These are phyloP conservation scores for Forsythia viridissima DNA, from an alignment of 257 asterid genomes.

Conservation along the genomic window DNA sequence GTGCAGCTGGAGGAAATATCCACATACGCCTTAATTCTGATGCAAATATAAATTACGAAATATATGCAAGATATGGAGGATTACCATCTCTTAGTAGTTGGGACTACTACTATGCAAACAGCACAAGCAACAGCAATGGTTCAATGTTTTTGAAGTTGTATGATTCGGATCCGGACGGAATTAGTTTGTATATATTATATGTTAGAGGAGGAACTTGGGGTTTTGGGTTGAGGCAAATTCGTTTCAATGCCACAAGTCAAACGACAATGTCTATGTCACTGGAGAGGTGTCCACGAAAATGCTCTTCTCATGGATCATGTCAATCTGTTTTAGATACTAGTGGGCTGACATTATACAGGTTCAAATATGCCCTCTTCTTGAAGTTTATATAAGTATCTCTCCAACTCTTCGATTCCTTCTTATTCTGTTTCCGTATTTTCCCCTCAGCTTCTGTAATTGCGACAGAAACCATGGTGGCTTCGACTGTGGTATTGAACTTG, in stretches of 20 bases:
- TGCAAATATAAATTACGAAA: slow-evolving; percentile 53
- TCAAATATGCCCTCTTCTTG: slow-evolving; percentile 5
- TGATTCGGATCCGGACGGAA: slow-evolving; percentile 54
- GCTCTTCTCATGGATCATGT: slow-evolving; percentile 85
- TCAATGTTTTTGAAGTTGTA: slow-evolving; percentile 87
- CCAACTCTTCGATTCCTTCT: slow-evolving; percentile 7
- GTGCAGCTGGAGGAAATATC: slow-evolving; percentile 81
- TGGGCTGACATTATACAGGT: slow-evolving; percentile 87
- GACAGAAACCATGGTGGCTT: slow-evolving; percentile 93
- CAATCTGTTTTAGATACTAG: slow-evolving; percentile 62
- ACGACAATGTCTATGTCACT: slow-evolving; percentile 66
- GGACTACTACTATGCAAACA: slow-evolving; percentile 81
- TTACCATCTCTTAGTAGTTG: slow-evolving; percentile 69
- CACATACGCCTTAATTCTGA: slow-evolving; percentile 62
- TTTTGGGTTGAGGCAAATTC: slow-evolving; percentile 71
- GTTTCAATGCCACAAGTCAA: slow-evolving; percentile 30
- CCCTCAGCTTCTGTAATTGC: slow-evolving; percentile 77
- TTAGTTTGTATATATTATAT: slow-evolving; percentile 73
- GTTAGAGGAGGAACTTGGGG: slow-evolving; percentile 84
- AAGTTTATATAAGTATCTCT: slow-evolving; percentile 3
- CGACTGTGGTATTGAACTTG: slow-evolving; percentile 86
- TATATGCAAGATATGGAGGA: slow-evolving; percentile 86
- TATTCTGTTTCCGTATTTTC: slow-evolving; percentile 17
- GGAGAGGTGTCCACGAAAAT: slow-evolving; percentile 84
- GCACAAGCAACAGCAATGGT: slow-evolving; percentile 73